Evolutionary conservation across 441 rosid genomes (phyloP).

Genomic region (Metrosideros polymorpha): DNA sequence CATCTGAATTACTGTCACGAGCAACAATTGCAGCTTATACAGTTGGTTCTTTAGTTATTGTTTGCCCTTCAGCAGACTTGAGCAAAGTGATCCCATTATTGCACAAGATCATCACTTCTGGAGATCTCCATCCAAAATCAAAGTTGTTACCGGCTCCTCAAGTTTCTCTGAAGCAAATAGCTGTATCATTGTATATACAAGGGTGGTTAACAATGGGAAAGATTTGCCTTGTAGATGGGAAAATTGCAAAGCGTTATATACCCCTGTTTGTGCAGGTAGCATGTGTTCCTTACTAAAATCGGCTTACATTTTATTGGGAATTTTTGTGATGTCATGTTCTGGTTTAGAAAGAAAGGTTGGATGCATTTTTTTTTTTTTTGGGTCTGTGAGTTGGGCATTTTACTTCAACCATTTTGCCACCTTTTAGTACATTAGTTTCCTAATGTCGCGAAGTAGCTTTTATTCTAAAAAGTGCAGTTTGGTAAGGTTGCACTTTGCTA

Average conservation of each 20-base stretch:
- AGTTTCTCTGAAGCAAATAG: slow-evolving; percentile 52
- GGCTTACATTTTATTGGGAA: neutral
- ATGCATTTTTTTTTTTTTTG: neutral
- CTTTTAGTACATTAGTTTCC: neutral
- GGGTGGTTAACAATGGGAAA: slow-evolving; percentile 96
- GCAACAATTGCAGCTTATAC: slow-evolving; percentile 67
- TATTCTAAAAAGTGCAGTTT: neutral
- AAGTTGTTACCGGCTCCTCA: slow-evolving; percentile 47
- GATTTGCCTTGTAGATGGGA: slow-evolving; percentile 83
- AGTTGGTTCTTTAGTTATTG: slow-evolving; percentile 64
- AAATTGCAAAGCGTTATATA: slow-evolving; percentile 36
- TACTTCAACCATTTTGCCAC: neutral
- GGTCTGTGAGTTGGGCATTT: neutral
- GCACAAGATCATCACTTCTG: slow-evolving; percentile 74
- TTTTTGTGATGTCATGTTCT: neutral
- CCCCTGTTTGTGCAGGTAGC: neutral
- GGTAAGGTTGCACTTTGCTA: neutral
- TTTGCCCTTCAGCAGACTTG: slow-evolving; percentile 69
- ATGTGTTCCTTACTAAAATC: neutral
- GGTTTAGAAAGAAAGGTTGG: neutral
- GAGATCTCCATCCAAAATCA: slow-evolving; percentile 52
- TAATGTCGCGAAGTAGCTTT: neutral
- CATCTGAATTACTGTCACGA: slow-evolving; percentile 33
- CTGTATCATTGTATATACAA: slow-evolving; percentile 68
- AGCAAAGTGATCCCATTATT: slow-evolving; percentile 53